Conservation (phyloP, 768 basidiomycete genomes). For the Cystofilobasidium capitatum region DNA sequence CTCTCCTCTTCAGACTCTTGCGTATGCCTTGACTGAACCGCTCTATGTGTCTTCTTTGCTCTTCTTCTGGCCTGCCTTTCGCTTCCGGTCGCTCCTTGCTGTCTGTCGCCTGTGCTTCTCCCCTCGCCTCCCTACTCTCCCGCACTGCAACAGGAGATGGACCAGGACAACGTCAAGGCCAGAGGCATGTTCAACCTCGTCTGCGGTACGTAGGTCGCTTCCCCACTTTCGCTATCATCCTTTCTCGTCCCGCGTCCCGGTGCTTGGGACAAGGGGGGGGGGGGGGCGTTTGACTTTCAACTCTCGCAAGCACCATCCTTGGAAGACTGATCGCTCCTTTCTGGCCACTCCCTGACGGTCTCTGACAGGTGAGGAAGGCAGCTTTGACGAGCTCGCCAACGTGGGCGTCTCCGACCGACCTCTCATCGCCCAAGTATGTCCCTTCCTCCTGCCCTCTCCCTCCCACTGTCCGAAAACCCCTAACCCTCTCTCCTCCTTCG, state of each 20-base stretch:
- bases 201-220: background rate
- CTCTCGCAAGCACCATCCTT: too few relatives aligned
- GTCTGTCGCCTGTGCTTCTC: too few relatives aligned
- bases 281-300: too few relatives aligned
- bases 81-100: background rate
- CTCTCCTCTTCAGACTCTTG: conserved; percentile 56
- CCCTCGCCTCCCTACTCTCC: too few relatives aligned
- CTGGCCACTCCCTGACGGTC: too few relatives aligned
- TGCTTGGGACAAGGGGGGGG: too few relatives aligned
- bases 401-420: conserved; percentile 57
- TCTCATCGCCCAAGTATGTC: conserved; percentile 60
- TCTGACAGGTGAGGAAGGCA: conserved; percentile 68
- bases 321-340: too few relatives aligned
- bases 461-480: background rate
- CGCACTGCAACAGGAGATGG: background rate
- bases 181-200: conserved; percentile 3
- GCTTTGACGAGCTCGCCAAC: conserved; percentile 37
- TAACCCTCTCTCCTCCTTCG: conserved; percentile 7
- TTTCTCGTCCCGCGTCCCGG: too few relatives aligned
- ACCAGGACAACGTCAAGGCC: conserved; percentile 13
- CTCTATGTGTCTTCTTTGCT: background rate
- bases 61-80: background rate
- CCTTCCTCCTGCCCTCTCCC: background rate
- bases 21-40: background rate
- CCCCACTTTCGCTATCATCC: background rate